These are phyloP conservation scores for Trypanosoma mega DNA, from an alignment of 208 protist genomes.

Conservation along the genomic window DNA sequence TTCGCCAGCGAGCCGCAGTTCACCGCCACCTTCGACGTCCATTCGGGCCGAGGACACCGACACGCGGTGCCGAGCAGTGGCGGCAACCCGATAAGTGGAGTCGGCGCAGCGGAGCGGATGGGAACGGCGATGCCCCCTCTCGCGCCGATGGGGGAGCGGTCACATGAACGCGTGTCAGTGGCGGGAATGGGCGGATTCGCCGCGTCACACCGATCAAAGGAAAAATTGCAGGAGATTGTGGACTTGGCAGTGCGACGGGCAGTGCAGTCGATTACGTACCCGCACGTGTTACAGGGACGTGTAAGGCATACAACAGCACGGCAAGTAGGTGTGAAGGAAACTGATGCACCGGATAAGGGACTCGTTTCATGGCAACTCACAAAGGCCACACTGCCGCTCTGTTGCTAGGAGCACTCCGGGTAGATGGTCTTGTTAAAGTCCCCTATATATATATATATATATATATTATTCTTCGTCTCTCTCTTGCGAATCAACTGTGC, in stretches of 20 bases:
- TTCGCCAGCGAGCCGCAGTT: constrained; percentile 69
- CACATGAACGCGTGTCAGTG: too few species aligned
- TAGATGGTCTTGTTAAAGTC: too few species aligned
- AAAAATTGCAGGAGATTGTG: constrained; percentile 78
- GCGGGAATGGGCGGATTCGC: background rate
- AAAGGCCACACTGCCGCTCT: constrained; percentile 52
- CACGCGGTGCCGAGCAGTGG: background rate
- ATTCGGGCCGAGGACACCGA: background rate
- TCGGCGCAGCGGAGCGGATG: too few species aligned
- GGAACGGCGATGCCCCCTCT: too few species aligned
- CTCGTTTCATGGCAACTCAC: constrained; percentile 45
- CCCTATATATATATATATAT: too few species aligned
- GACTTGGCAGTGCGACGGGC: constrained; percentile 52
- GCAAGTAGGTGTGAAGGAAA: background rate
- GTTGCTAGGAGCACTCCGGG: constrained; percentile 20
- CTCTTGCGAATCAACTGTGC: too few species aligned
- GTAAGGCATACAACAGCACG: constrained; percentile 1
- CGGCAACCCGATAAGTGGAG: too few species aligned
- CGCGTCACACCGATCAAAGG: constrained; percentile 32
- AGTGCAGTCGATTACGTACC: constrained; percentile 64
- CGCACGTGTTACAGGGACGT: constrained; percentile 54
- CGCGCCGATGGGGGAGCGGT: too few species aligned
- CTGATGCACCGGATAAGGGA: constrained; percentile 9
- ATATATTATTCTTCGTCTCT: too few species aligned
- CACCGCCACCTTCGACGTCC: constrained; percentile 50